Percentiles rank a stretch among this genome's conserved stretches.
phyloP scores from a whole-genome alignment of 2,329 filamentous ascomycete genomes.

The Pseudogymnoascus sp. region DNA sequence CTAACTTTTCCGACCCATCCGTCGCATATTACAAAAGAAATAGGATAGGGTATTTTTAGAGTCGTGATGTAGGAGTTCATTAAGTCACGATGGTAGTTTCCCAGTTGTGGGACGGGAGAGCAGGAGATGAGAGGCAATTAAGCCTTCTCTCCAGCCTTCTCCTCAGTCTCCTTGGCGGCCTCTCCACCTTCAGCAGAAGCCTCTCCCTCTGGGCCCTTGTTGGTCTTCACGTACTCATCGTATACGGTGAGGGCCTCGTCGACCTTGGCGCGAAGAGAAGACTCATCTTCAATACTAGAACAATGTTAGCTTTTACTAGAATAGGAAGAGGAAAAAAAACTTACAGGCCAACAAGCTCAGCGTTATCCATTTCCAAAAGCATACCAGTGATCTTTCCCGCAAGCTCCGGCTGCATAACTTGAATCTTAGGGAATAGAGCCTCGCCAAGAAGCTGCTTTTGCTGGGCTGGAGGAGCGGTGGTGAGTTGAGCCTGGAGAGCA shows the following conservation, averaged over 20 bases:
- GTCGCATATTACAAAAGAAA: slow-evolving; percentile 11
- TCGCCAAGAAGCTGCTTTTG: slow-evolving; percentile 99
- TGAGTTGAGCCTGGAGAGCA: slow-evolving; percentile 49
- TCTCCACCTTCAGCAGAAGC: slow-evolving; percentile 30
- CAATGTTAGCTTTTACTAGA: slow-evolving; percentile 23
- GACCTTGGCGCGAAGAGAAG: slow-evolving; percentile 86
- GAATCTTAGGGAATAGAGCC: slow-evolving; percentile 97
- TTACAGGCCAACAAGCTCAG: slow-evolving; percentile 90
- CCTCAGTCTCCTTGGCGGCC: slow-evolving; percentile 38
- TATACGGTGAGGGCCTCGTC: slow-evolving; percentile 96
- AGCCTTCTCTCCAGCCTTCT: slow-evolving; percentile 45
- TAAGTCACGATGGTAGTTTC: slow-evolving; percentile 10
- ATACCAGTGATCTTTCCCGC: slow-evolving; percentile 99
- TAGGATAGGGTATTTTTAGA: slow-evolving; percentile 11
- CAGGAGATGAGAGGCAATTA: slow-evolving; percentile 28
- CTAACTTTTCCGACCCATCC: slow-evolving; percentile 7
- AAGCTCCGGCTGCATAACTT: slow-evolving; percentile 85
- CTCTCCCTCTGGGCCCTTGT: slow-evolving; percentile 24
- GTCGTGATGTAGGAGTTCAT: slow-evolving; percentile 11
- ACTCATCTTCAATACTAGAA: slow-evolving; percentile 75
- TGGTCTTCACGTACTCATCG: slow-evolving; percentile 89
- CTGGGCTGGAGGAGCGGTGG: slow-evolving; percentile 52
- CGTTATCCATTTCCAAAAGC: slow-evolving; percentile 98
- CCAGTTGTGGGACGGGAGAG: background rate
- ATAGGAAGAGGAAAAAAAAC: slow-evolving; percentile 34